Percentiles rank a stretch among this genome's conserved stretches.
Conservation (phyloP, 306 rosid species). For the Quillaja saponaria region DNA sequence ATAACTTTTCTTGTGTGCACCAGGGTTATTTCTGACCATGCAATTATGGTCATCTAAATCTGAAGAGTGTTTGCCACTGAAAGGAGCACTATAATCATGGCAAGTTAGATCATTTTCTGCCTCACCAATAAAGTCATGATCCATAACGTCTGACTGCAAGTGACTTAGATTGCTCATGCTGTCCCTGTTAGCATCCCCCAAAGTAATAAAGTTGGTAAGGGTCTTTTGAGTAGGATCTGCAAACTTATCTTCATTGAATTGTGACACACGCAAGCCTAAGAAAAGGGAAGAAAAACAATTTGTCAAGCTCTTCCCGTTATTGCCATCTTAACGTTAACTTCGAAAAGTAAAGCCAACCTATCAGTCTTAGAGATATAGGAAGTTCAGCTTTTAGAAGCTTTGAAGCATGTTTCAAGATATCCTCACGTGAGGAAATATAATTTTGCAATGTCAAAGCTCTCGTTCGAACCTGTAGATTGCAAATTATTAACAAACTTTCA, state of each 20-base stretch:
- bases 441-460: constrained; percentile 83
- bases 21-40: constrained; percentile 29
- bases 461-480: constrained; percentile 66
- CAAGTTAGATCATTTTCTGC: constrained; percentile 44
- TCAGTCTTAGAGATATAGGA: constrained; percentile 85
- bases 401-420: constrained; percentile 77
- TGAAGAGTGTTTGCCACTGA: constrained; percentile 35
- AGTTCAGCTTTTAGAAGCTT: constrained; percentile 88
- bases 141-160: constrained; percentile 36
- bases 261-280: constrained; percentile 85
- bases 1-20: constrained; percentile 43
- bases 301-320: constrained; percentile 17
- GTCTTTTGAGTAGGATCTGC: constrained; percentile 75
- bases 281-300: constrained; percentile 23
- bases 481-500: too few species aligned
- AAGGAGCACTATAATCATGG: constrained; percentile 34
- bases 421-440: constrained; percentile 64
- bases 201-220: constrained; percentile 60
- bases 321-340: constrained; percentile 10
- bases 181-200: constrained; percentile 49
- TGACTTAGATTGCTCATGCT: constrained; percentile 25
- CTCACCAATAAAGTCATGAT: constrained; percentile 39
- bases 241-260: constrained; percentile 55
- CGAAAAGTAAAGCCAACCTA: constrained; percentile 52
- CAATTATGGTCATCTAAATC: constrained; percentile 36